phyloP scores from a whole-genome alignment of 768 basidiomycete species.

The Galerina marginata region DNA sequence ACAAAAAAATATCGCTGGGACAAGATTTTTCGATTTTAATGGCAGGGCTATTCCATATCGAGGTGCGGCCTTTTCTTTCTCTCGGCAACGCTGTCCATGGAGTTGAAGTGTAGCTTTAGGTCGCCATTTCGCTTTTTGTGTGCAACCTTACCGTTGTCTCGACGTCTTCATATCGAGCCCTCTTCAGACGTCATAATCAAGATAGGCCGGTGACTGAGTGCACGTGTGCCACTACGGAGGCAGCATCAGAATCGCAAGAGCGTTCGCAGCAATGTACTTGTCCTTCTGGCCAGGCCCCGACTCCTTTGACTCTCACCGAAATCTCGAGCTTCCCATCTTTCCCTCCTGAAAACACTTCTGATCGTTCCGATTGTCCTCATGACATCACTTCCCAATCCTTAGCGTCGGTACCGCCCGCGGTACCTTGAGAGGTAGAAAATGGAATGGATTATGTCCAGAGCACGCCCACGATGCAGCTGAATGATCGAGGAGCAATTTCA shows the following conservation, averaged over 20 bases:
- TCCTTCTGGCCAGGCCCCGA: neutral
- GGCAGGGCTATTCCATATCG: neutral
- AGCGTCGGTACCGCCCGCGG: too few species aligned
- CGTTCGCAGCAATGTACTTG: neutral
- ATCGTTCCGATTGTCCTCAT: too few species aligned
- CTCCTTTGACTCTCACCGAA: slow-evolving; percentile 1
- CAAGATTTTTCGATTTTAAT: neutral
- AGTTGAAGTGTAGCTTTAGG: neutral
- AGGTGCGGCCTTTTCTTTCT: neutral
- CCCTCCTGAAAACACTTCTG: neutral
- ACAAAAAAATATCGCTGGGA: neutral
- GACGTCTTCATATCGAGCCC: neutral
- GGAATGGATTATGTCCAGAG: too few species aligned
- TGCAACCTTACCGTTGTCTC: slow-evolving; percentile 4
- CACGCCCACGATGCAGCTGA: too few species aligned
- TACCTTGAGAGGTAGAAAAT: too few species aligned
- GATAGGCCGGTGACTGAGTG: neutral
- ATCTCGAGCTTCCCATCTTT: neutral
- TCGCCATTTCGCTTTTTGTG: neutral
- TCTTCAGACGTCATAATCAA: neutral
- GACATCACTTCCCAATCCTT: too few species aligned
- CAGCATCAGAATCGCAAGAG: too few species aligned
- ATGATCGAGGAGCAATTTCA: too few species aligned
- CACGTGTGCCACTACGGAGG: neutral
- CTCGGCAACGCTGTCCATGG: neutral